phyloP scores from a whole-genome alignment of 140 eudicot genomes.

The Flaveria floridana region DNA sequence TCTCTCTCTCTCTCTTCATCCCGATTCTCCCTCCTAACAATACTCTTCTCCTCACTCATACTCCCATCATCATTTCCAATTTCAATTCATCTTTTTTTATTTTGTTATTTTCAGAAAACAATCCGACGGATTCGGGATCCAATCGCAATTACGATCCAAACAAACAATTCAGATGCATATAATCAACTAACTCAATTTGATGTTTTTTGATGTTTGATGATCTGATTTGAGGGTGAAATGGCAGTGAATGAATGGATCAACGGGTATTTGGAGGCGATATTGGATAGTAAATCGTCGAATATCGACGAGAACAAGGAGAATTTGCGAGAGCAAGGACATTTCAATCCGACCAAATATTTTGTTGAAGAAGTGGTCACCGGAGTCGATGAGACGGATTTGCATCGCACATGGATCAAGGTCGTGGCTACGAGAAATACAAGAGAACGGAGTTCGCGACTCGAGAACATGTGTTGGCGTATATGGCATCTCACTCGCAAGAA shows the following conservation, averaged over 20 bases:
- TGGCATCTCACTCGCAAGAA: constrained; percentile 96
- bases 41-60: constrained; percentile 29
- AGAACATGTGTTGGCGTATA: constrained; percentile 95
- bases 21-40: constrained; percentile 41
- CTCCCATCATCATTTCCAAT: background rate
- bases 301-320: constrained; percentile 45
- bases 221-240: constrained; percentile 35
- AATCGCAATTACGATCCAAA: constrained; percentile 12
- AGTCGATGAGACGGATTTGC: constrained; percentile 78
- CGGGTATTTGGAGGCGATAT: constrained; percentile 83
- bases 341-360: constrained; percentile 80
- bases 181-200: background rate
- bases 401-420: constrained; percentile 90
- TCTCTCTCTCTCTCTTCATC: background rate
- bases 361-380: constrained; percentile 87
- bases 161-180: background rate
- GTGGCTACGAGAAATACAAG: constrained; percentile 72
- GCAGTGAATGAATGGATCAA: constrained; percentile 92
- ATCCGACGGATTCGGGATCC: constrained; percentile 27
- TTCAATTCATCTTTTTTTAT: too few species aligned
- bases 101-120: constrained; percentile 5
- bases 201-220: background rate
- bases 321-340: constrained; percentile 45
- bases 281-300: constrained; percentile 57
- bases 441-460: constrained; percentile 78